phyloP scores from a whole-genome alignment of 805 yeast species.

The Candida xiaguanensis region DNA sequence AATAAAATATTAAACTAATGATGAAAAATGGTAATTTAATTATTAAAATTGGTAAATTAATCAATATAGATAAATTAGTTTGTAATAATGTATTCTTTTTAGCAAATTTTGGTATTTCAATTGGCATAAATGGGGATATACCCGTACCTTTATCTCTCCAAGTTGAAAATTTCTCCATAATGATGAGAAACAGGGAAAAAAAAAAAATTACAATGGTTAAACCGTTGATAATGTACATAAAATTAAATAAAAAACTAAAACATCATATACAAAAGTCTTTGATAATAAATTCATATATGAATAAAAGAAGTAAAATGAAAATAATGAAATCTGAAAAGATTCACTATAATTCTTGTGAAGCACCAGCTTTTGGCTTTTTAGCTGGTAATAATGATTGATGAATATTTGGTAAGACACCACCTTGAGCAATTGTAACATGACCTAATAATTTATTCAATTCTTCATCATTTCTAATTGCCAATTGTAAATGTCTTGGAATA shows the following conservation, averaged over 20 bases:
- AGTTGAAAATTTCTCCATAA: constrained; percentile 77
- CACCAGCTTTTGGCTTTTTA: constrained; percentile 58
- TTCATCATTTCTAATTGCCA: constrained; percentile 98
- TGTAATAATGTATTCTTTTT: constrained; percentile 1
- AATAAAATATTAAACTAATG: constrained; percentile 11
- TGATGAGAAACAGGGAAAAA: neutral
- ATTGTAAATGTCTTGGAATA: constrained; percentile 97
- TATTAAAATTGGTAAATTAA: constrained; percentile 11
- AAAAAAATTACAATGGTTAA: neutral
- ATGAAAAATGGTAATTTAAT: constrained; percentile 31
- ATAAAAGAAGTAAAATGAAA: constrained; percentile 5
- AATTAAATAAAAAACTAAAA: constrained; percentile 4
- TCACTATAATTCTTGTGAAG: constrained; percentile 59
- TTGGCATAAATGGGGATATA: constrained; percentile 83
- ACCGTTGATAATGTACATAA: constrained; percentile 8
- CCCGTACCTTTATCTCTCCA: constrained; percentile 93
- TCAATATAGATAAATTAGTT: neutral
- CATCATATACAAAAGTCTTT: constrained; percentile 1
- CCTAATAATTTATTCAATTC: constrained; percentile 91
- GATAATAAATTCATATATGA: neutral
- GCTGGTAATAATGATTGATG: constrained; percentile 89
- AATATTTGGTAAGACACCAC: constrained; percentile 98
- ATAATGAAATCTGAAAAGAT: neutral
- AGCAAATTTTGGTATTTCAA: constrained; percentile 8
- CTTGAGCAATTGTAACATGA: constrained; percentile 96